phyloP scores from a whole-genome alignment of 768 basidiomycete species.

The Leccinum aurantiacum region DNA sequence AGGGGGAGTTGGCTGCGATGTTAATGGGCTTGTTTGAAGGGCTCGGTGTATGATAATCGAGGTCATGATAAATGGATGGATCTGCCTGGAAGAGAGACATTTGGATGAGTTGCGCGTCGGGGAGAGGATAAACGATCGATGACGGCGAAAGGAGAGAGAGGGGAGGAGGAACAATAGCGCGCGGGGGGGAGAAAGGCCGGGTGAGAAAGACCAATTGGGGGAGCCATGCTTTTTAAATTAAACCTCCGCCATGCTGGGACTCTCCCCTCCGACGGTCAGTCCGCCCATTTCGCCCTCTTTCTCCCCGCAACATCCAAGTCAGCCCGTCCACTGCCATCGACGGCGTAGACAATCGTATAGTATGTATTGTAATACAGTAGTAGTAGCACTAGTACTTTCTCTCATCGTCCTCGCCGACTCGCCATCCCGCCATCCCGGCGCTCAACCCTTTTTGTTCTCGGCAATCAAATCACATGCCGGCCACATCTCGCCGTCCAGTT shows the following conservation, averaged over 20 bases:
- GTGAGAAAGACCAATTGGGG: constrained; percentile 30
- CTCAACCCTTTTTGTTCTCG: not conserved
- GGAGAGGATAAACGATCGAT: constrained; percentile 7
- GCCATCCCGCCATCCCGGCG: constrained; percentile 2
- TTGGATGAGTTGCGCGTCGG: not conserved
- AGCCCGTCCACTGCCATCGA: not conserved
- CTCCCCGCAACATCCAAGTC: too few relatives aligned
- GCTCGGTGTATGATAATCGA: constrained; percentile 28
- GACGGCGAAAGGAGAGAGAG: not conserved
- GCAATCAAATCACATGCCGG: constrained; percentile 4
- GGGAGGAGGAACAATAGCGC: constrained; percentile 18
- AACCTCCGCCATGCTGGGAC: constrained; percentile 28
- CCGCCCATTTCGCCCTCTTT: not conserved
- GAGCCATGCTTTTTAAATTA: constrained; percentile 25
- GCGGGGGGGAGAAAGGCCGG: constrained; percentile 22
- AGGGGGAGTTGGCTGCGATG: constrained; percentile 26
- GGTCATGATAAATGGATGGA: constrained; percentile 17
- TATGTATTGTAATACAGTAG: not conserved
- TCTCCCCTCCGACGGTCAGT: constrained; percentile 3
- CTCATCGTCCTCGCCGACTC: not conserved
- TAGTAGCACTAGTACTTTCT: not conserved
- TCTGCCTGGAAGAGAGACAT: constrained; percentile 35
- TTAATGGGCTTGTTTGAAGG: constrained; percentile 31
- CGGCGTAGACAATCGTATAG: not conserved
- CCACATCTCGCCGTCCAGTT: not conserved